Percentiles rank a stretch among this genome's conserved stretches.
These are phyloP conservation scores for Apiotrichum brassicae DNA, from an alignment of 1,284 basidiomycete species.

Conservation along the genomic window DNA sequence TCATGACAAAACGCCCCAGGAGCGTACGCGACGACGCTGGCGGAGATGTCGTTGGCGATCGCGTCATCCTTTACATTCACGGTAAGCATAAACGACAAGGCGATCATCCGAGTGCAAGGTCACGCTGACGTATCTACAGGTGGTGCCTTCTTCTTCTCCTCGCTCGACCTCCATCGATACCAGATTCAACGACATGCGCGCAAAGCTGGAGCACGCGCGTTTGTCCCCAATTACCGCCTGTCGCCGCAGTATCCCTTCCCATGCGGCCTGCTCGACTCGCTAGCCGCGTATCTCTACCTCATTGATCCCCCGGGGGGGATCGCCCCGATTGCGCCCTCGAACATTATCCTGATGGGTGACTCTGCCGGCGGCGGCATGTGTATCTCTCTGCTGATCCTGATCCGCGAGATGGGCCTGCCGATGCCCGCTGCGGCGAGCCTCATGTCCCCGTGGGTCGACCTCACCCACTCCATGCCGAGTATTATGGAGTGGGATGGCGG, in stretches of 20 bases:
- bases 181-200: slow-evolving; percentile 80
- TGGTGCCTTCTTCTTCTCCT: slow-evolving; percentile 47
- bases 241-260: slow-evolving; percentile 91
- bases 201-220: slow-evolving; percentile 73
- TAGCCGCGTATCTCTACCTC: slow-evolving; percentile 57
- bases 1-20: background rate
- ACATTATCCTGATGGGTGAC: slow-evolving; percentile 81
- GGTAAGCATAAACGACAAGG: slow-evolving; percentile 20
- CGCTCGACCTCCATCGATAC: slow-evolving; percentile 52
- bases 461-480: slow-evolving; percentile 89
- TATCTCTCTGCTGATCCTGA: slow-evolving; percentile 74
- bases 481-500: slow-evolving; percentile 49
- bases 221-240: slow-evolving; percentile 77
- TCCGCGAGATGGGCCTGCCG: slow-evolving; percentile 77
- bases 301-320: slow-evolving; percentile 68
- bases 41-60: slow-evolving; percentile 34
- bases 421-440: slow-evolving; percentile 75
- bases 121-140: slow-evolving; percentile 17
- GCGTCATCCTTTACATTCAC: slow-evolving; percentile 46
- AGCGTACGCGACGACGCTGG: slow-evolving; percentile 35
- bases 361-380: slow-evolving; percentile 87
- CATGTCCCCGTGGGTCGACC: slow-evolving; percentile 85
- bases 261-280: slow-evolving; percentile 46
- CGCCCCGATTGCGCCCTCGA: slow-evolving; percentile 66
- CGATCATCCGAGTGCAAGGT: too few species aligned